Evolutionary conservation across 768 basidiomycete species (phyloP).

Genomic region (Nidula microcarpa): DNA sequence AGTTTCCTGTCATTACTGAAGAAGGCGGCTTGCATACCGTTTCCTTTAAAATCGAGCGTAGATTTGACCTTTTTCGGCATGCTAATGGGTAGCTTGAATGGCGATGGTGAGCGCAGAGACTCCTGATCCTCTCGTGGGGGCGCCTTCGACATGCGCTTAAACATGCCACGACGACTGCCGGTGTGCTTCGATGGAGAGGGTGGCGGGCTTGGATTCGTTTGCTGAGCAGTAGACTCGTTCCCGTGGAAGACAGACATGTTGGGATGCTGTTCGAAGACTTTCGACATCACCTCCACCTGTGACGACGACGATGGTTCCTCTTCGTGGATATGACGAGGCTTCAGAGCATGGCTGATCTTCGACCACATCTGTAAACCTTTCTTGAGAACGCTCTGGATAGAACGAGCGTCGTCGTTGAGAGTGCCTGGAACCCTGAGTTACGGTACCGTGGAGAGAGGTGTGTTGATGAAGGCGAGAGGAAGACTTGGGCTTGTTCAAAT

Average conservation of each 20-base stretch:
- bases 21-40: conserved; percentile 23
- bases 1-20: background rate
- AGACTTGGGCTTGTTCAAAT: no score
- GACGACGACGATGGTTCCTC: conserved; percentile 25
- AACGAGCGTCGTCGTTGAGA: no score
- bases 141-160: conserved; percentile 49
- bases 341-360: conserved; percentile 56
- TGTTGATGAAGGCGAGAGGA: no score
- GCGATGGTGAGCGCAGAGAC: conserved; percentile 29
- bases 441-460: no score
- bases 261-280: conserved; percentile 58
- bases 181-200: conserved; percentile 45
- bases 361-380: conserved; percentile 48
- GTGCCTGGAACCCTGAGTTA: no score
- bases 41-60: conserved; percentile 28
- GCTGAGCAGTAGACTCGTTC: conserved; percentile 19
- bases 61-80: conserved; percentile 54
- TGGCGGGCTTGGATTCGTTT: conserved; percentile 34
- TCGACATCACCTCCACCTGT: conserved; percentile 41
- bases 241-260: conserved; percentile 57
- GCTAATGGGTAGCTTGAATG: conserved; percentile 26
- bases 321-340: conserved; percentile 29
- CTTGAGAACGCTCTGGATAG: no score
- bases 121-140: conserved; percentile 38
- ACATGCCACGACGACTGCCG: conserved; percentile 38